Evolutionary conservation across 495 filamentous ascomycete genomes (phyloP), one percentile per base, ranked within the genome.

Genomic region (Corynascus novoguineensis): DNA sequence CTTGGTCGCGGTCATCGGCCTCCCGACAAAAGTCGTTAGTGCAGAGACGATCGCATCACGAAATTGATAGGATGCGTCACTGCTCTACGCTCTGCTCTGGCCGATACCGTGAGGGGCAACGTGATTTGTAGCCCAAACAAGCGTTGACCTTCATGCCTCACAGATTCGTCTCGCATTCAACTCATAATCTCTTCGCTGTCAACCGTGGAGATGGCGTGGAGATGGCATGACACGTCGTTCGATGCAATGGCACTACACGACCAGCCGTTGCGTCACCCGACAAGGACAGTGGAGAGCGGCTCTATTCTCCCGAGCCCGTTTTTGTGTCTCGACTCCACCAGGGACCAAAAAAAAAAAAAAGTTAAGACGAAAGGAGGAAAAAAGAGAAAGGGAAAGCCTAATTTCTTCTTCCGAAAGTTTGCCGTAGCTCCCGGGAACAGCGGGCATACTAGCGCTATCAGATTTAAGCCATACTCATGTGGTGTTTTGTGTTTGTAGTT

Each of bases 191-290:
- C 17, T 38, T n/a, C 38, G 15, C 21, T 29, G 14, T 21, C 11
- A 5, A 21, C n/a, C 27, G 29, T 78, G 7, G 82, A 82, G 52
- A 97, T 87, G 27, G 77, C 74, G 35, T 42, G 50, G 50, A 8
- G 35, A 31, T 53, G 50, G 50, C 35, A 42, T 53, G 50, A 41
- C 27, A 25, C 49, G 57, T 85, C 90, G 78, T 89, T 40, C 27
- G 14, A n/a, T n/a, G n/a, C n/a, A n/a, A n/a, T n/a, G n/a, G n/a
- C n/a, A n/a, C n/a, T n/a, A n/a, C n/a, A n/a, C n/a, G n/a, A 12
- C 34, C 2, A 25, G 35, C 50, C 31, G 37, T 31, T 41, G 27
- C 24, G 40, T 44, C 51, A 45, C 40, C 12, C 27, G 17, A 28
- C 21, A 35, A 28, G 24, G 2, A 35, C 12, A 12, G 48, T 50